Evolutionary conservation across 805 yeast genomes (phyloP), one percentile per base, ranked within the genome.

Genomic region (Kazachstania africana): DNA sequence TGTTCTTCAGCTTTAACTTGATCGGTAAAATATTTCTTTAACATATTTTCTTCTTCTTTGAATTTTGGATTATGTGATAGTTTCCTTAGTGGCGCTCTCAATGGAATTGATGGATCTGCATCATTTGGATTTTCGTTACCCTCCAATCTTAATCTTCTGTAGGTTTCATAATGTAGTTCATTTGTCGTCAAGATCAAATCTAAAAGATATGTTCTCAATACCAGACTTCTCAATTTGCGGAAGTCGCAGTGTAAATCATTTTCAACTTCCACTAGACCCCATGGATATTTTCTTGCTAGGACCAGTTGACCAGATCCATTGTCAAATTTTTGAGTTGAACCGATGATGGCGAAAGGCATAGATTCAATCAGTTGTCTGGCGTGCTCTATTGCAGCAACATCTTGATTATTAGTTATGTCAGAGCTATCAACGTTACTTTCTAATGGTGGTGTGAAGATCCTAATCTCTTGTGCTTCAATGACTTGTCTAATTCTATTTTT

Each of bases 1-100:
- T 84, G 93, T 53, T 91, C 98, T 63, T 91, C 98, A 29, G 81
- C 81, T 63, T 88, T 87, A 38, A 91, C 83, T 65, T 91, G 96
- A 59, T 87, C 96, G 8, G 97, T 88, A 62, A 91, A 91, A 58
- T 81, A 81, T 62, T 81, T 79, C 70, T 91, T 84, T 53, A 91
- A 68, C 21, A 87, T 79, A 56, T 83, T 91, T 60, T 91, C 98
- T 58, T 88, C 97, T 60, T 91, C 96, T 59, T 85, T 79, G 65
- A 81, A 91, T 60, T 83, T 80, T 30, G 97, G 97, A 58, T 91
- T 87, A 48, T 70, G 84, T 55, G 53, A 73, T 62, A 64, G 45
- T 40, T 63, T 63, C 64, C 70, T 57, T 23, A 62, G 65, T 19
- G 70, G 67, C 5, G 70, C 61, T 28, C 42, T 45, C 24, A 60